Evolutionary conservation across 352 stramenopile species (phyloP).

Genomic region (Pythium myriotylum): DNA sequence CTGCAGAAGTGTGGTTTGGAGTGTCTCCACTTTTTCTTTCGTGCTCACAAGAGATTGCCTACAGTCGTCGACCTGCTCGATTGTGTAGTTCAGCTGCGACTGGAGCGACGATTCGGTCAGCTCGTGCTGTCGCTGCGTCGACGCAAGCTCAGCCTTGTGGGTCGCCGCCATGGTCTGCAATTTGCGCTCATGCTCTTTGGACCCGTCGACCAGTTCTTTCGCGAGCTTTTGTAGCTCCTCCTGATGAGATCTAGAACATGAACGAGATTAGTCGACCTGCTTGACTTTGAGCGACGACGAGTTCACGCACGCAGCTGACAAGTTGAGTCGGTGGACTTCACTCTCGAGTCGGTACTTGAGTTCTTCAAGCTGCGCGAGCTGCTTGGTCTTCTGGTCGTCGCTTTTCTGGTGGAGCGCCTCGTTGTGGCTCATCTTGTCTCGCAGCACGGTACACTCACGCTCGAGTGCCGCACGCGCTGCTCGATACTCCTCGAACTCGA

Average conservation of each 20-base stretch:
- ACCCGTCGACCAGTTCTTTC: conserved; percentile 54
- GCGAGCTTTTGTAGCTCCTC: conserved; percentile 58
- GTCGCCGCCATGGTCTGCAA: conserved; percentile 37
- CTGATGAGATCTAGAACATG: conserved; percentile 34
- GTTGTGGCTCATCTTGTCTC: conserved; percentile 54
- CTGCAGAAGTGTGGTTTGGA: conserved; percentile 53
- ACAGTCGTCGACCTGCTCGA: conserved; percentile 40
- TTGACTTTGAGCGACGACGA: not conserved
- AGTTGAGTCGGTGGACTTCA: conserved; percentile 45
- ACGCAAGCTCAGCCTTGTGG: conserved; percentile 40
- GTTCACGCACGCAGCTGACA: conserved; percentile 41
- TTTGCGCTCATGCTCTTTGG: conserved; percentile 47
- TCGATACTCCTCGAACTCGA: conserved; percentile 79
- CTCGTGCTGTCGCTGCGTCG: conserved; percentile 45
- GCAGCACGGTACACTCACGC: conserved; percentile 49
- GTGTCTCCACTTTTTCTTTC: conserved; percentile 47
- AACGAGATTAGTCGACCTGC: not conserved
- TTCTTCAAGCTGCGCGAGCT: conserved; percentile 61
- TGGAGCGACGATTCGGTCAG: conserved; percentile 39
- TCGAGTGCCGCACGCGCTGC: conserved; percentile 47
- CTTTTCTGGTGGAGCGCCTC: conserved; percentile 48
- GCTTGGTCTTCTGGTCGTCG: conserved; percentile 55
- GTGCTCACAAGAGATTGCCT: conserved; percentile 31
- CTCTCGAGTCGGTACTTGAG: conserved; percentile 63
- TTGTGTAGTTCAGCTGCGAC: conserved; percentile 47